Evolutionary conservation across 768 basidiomycete genomes (phyloP).

Genomic region (Pilatotrama ljubarskyi): DNA sequence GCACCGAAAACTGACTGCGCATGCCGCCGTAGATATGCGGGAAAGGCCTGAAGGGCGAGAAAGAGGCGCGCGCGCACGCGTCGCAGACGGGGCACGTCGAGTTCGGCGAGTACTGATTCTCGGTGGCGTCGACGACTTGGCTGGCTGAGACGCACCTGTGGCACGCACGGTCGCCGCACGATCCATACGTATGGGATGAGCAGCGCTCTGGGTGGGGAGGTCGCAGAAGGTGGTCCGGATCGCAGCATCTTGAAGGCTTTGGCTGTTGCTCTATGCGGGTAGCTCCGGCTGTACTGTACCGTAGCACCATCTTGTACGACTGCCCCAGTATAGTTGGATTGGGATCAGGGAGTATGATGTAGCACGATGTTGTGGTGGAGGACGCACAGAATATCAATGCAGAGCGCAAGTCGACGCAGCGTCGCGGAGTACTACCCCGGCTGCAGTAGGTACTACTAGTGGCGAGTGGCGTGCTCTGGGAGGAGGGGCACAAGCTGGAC

Average conservation of each 20-base stretch:
- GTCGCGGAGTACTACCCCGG: no score
- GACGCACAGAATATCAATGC: no score
- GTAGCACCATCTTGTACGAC: constrained; percentile 11
- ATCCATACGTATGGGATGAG: neutral
- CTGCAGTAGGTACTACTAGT: no score
- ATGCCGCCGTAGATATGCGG: constrained; percentile 63
- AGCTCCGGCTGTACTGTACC: neutral
- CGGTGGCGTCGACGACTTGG: no score
- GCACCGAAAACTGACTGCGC: constrained; percentile 6
- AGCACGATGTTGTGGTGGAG: no score
- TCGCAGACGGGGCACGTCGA: constrained; percentile 79
- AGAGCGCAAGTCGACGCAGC: no score
- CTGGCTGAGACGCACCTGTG: neutral
- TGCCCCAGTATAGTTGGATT: neutral
- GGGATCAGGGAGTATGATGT: no score
- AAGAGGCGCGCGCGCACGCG: constrained; percentile 88
- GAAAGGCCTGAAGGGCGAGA: constrained; percentile 89
- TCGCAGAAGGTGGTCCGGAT: constrained; percentile 7
- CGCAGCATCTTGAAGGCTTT: neutral
- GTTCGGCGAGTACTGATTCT: constrained; percentile 74
- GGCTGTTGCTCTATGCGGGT: neutral
- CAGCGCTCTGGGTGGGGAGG: neutral
- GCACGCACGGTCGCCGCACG: no score
- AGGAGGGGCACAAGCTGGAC: no score
- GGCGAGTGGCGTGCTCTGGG: no score